A percentile compares a stretch with the other conserved stretches of the same genome.
These are phyloP conservation scores for Arthrobotrys musiformis DNA, from an alignment of 2,329 filamentous ascomycete genomes.

Conservation along the genomic window DNA sequence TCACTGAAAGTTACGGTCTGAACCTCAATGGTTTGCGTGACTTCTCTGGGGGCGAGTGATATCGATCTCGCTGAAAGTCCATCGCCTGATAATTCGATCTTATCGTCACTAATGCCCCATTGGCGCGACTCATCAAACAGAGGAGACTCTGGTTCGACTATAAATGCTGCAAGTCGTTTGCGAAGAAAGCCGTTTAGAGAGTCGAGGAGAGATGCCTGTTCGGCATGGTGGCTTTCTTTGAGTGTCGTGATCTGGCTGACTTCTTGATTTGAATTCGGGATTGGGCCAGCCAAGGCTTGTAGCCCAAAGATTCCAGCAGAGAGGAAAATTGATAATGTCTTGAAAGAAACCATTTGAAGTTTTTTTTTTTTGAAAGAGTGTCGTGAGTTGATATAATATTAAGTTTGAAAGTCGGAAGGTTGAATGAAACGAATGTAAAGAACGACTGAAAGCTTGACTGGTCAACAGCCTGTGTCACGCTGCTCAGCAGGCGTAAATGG, in stretches of 20 bases:
- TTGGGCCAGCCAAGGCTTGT: conserved; percentile 32
- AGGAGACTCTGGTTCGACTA: background rate
- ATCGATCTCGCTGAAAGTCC: background rate
- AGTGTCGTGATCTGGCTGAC: conserved; percentile 28
- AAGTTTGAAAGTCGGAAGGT: background rate
- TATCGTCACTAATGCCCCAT: background rate
- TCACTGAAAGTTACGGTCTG: conserved; percentile 14
- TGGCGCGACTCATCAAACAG: background rate
- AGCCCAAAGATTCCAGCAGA: conserved; percentile 42
- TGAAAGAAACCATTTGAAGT: conserved; percentile 39
- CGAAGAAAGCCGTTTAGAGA: background rate
- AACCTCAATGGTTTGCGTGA: background rate
- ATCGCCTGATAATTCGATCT: background rate
- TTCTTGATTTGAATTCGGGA: conserved; percentile 22
- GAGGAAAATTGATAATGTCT: conserved; percentile 21
- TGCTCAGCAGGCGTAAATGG: conserved; percentile 46
- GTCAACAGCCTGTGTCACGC: conserved; percentile 49
- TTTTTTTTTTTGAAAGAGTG: background rate
- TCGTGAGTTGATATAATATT: background rate
- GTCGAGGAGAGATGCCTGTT: background rate
- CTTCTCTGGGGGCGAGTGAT: background rate
- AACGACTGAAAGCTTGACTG: conserved; percentile 3
- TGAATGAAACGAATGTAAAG: conserved; percentile 6
- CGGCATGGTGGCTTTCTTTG: conserved; percentile 16
- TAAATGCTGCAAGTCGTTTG: conserved; percentile 1